These are phyloP conservation scores for Colletotrichum tofieldiae DNA, from an alignment of 2,329 filamentous ascomycete species.

Conservation along the genomic window DNA sequence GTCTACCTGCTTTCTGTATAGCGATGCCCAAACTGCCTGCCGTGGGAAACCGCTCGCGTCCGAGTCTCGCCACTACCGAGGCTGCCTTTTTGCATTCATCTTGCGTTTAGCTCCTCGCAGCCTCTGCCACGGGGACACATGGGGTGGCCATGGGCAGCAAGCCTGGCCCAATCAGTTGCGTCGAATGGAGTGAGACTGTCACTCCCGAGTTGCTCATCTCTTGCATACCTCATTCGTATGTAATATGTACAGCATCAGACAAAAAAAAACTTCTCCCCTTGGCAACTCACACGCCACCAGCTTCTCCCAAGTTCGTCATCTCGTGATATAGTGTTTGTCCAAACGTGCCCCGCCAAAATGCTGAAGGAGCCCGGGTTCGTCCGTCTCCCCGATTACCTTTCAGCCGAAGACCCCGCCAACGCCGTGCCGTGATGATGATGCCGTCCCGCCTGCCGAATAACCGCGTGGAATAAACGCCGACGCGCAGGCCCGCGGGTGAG, in stretches of 20 bases:
- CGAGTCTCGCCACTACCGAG: constrained; percentile 25
- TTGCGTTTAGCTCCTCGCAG: neutral
- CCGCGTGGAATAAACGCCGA: constrained; percentile 29
- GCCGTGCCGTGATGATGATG: constrained; percentile 40
- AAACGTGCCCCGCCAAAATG: constrained; percentile 39
- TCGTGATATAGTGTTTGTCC: constrained; percentile 24
- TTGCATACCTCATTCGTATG: constrained; percentile 14
- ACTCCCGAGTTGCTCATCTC: constrained; percentile 27
- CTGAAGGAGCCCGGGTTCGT: constrained; percentile 15
- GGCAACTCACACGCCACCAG: constrained; percentile 6
- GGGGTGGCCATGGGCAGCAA: no score
- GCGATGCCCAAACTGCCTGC: neutral
- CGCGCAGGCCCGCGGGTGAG: constrained; percentile 26
- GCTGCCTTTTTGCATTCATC: no score
- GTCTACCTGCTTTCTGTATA: neutral
- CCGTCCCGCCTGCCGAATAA: constrained; percentile 23
- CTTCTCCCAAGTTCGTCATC: constrained; percentile 12
- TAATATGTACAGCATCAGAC: constrained; percentile 12
- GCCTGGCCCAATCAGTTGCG: neutral
- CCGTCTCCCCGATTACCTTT: constrained; percentile 13
- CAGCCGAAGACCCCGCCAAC: constrained; percentile 38
- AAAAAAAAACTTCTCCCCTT: neutral
- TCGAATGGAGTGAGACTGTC: neutral
- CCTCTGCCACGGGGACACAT: neutral
- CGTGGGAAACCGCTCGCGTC: constrained; percentile 27